Percentiles rank a stretch among this genome's conserved stretches.
Evolutionary conservation across 345 rosid species (phyloP).

Genomic region (Gossypium ekmanianum): DNA sequence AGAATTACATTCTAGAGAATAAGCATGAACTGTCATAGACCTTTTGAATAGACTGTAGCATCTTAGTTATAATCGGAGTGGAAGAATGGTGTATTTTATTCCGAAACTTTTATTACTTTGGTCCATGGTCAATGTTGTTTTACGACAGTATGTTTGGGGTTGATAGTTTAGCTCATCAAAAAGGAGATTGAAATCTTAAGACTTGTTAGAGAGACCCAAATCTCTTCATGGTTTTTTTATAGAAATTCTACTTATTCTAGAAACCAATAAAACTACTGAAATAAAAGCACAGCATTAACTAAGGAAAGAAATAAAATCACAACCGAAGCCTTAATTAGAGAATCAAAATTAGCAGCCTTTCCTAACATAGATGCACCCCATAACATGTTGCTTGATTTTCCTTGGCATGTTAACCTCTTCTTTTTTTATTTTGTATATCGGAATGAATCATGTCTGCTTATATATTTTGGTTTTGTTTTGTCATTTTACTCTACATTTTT

Average conservation of each 20-base stretch:
- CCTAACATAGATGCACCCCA: too few species aligned
- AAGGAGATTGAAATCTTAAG: too few species aligned
- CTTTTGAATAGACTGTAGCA: background rate
- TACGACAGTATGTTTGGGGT: too few species aligned
- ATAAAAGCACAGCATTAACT: too few species aligned
- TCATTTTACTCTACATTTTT: background rate
- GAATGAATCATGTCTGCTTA: background rate
- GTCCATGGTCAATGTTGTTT: background rate
- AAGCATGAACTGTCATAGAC: background rate
- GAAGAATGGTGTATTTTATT: background rate
- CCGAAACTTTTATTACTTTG: background rate
- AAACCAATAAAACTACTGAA: too few species aligned
- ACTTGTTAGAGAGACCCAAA: too few species aligned
- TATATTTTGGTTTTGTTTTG: background rate
- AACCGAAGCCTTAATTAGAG: too few species aligned
- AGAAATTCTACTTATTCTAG: too few species aligned
- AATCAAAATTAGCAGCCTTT: too few species aligned
- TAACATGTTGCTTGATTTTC: conserved; percentile 1
- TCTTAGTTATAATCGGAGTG: background rate
- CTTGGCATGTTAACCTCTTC: background rate
- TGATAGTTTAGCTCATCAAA: too few species aligned
- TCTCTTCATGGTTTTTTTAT: too few species aligned
- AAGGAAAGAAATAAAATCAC: too few species aligned
- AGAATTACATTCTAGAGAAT: background rate
- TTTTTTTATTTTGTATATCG: background rate